These are phyloP conservation scores for Sporormia fimetaria DNA, from an alignment of 495 filamentous ascomycete genomes.

Conservation along the genomic window DNA sequence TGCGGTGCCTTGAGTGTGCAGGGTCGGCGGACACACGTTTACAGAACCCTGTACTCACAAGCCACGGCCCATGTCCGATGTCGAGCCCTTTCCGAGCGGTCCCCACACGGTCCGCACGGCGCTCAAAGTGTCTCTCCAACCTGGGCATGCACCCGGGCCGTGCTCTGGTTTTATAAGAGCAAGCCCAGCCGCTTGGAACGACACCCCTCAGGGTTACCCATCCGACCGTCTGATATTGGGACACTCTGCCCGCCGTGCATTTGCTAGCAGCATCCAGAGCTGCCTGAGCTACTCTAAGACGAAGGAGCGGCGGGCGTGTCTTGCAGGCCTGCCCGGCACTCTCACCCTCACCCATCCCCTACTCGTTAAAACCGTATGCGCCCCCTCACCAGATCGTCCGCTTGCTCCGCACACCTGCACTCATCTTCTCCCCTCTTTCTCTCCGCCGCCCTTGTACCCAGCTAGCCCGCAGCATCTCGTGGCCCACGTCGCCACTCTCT, in stretches of 20 bases:
- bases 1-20: too few relatives aligned
- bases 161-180: conserved; percentile 15
- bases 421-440: conserved; percentile 1
- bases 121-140: conserved; percentile 3
- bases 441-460: conserved; percentile 1
- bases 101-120: conserved; percentile 6
- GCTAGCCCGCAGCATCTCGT: not conserved
- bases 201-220: conserved; percentile 16
- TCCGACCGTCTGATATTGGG: conserved; percentile 2
- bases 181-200: conserved; percentile 10
- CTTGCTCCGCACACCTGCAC: conserved; percentile 17
- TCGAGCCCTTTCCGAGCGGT: too few relatives aligned
- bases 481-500: conserved; percentile 3
- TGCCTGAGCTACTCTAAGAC: conserved; percentile 11
- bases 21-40: too few relatives aligned
- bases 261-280: conserved; percentile 7
- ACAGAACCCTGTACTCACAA: too few relatives aligned
- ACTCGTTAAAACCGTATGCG: conserved; percentile 23
- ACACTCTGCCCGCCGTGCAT: not conserved
- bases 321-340: conserved; percentile 17
- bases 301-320: conserved; percentile 4
- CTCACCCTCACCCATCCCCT: conserved; percentile 12
- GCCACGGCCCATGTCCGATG: too few relatives aligned
- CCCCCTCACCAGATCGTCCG: conserved; percentile 24
- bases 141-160: too few relatives aligned